Base-by-base conservation (phyloP, 768 basidiomycete genomes). In the Pleurotus tuoliensis region DNA sequence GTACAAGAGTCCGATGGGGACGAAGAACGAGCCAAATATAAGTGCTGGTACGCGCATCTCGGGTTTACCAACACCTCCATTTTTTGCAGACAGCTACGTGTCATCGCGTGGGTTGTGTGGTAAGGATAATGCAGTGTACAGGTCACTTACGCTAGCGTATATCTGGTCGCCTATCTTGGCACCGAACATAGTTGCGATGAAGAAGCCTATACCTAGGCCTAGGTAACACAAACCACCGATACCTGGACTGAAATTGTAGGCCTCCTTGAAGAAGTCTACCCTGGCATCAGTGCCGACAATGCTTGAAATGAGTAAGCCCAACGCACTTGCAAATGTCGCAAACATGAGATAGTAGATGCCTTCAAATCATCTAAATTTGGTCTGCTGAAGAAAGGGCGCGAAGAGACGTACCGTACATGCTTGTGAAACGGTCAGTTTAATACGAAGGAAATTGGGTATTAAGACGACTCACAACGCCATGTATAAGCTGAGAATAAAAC, bases 31-130 rank as follows among this genome's bases (percentile, higher is more conserved):
- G 8, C 88, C 88, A 62, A 90, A 72, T 65, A 88, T 80, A 3
- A 91, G 75, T 0, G 81, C 77, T 4, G 90, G 90, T n/a, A 91
- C 79, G 5, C 89, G 83, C 82, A 83, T 87, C 66, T 91, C 89
- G 0, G 90, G 89, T 58, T 80, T 86, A 3, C 83, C 84, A 30
- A 79, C 75, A 1, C 88, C 89, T 15, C 78, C 80, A 53, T 83
- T 83, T 60, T 70, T 77, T 4, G 72, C 69, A 15, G 78, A 73
- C 40, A 86, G 64, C 84, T 85, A 39, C 6, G 13, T 11, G 25
- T 11, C 40, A 7, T 47, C 13, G n/a, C 25, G 22, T 18, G 38
- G 47, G 39, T 56, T 38, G 4, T 30, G 37, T 38, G 46, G 27
- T 4, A 34, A 25, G 6, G 27, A 15, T 20, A 2, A 37, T 16